phyloP scores from a whole-genome alignment of 441 rosid species.

The Pelargonium cotyledonis region DNA sequence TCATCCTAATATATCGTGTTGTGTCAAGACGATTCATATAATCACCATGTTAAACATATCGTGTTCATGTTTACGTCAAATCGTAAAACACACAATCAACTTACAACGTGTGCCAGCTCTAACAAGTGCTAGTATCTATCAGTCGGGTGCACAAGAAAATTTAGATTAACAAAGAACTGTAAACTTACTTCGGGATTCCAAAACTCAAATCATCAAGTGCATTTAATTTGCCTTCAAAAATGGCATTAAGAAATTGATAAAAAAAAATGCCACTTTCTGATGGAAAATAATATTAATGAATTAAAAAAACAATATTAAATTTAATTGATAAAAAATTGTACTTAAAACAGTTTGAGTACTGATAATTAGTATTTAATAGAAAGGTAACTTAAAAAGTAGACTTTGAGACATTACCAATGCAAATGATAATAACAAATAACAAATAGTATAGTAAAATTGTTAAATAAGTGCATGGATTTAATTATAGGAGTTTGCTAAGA shows the following conservation, averaged over 20 bases:
- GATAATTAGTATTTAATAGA: background rate
- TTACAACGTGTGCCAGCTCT: too few species aligned
- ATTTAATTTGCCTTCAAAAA: background rate
- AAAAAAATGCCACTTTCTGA: too few species aligned
- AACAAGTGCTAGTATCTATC: too few species aligned
- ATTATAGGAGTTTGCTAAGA: background rate
- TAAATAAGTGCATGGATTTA: background rate
- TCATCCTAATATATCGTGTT: too few species aligned
- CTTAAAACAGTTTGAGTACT: background rate
- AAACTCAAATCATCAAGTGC: background rate
- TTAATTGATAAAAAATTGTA: background rate
- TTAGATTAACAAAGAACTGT: too few species aligned
- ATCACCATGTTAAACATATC: too few species aligned
- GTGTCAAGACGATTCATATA: too few species aligned
- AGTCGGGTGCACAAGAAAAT: too few species aligned
- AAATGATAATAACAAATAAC: background rate
- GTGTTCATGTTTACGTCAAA: too few species aligned
- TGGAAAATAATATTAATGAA: too few species aligned
- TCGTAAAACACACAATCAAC: too few species aligned
- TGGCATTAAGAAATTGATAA: background rate
- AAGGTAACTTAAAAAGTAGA: slow-evolving; percentile 1
- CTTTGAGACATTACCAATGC: slow-evolving; percentile 5
- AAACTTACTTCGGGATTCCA: background rate
- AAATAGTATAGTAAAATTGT: background rate
- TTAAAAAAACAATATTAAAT: too few species aligned